A percentile compares a stretch with the other conserved stretches of the same genome.
Conservation (phyloP, 495 filamentous ascomycete genomes). For the Penicillium nucicola region DNA sequence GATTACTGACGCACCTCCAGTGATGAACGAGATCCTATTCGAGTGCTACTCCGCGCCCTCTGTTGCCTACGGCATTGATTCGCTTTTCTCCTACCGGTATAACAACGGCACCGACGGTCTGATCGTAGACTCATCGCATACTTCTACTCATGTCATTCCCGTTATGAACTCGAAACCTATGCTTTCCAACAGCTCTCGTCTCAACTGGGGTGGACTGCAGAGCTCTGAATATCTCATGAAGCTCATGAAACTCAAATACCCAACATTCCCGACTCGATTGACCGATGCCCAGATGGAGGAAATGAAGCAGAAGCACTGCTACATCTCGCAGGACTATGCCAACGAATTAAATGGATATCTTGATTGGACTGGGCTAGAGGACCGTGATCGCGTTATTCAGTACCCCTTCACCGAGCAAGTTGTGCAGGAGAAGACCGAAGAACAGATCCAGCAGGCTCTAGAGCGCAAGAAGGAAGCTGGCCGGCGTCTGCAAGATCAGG, state of each 20-base stretch:
- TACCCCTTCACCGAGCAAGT: constrained; percentile 92
- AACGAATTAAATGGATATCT: constrained; percentile 69
- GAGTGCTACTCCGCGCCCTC: constrained; percentile 89
- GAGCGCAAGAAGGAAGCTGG: constrained; percentile 93
- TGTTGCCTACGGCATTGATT: constrained; percentile 90
- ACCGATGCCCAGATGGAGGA: constrained; percentile 82
- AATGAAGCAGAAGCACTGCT: constrained; percentile 85
- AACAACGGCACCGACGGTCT: constrained; percentile 86
- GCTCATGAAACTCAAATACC: constrained; percentile 89
- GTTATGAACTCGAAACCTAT: constrained; percentile 81
- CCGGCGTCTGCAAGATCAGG: constrained; percentile 87
- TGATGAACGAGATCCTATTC: constrained; percentile 95
- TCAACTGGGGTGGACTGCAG: constrained; percentile 94
- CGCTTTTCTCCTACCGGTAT: constrained; percentile 89
- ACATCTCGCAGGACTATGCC: constrained; percentile 79
- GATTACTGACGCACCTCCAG: constrained; percentile 41
- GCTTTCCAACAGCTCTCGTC: constrained; percentile 74
- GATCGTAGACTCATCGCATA: constrained; percentile 88
- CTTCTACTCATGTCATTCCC: constrained; percentile 92
- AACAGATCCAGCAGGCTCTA: constrained; percentile 82
- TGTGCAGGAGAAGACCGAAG: constrained; percentile 82
- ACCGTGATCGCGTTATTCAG: constrained; percentile 83
- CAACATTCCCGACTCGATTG: constrained; percentile 78
- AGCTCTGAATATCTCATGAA: constrained; percentile 86
- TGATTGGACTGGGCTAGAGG: constrained; percentile 85